These are phyloP conservation scores for Mucor lusitanicus DNA, from an alignment of 371 early-diverging fungal genomes.

Conservation along the genomic window DNA sequence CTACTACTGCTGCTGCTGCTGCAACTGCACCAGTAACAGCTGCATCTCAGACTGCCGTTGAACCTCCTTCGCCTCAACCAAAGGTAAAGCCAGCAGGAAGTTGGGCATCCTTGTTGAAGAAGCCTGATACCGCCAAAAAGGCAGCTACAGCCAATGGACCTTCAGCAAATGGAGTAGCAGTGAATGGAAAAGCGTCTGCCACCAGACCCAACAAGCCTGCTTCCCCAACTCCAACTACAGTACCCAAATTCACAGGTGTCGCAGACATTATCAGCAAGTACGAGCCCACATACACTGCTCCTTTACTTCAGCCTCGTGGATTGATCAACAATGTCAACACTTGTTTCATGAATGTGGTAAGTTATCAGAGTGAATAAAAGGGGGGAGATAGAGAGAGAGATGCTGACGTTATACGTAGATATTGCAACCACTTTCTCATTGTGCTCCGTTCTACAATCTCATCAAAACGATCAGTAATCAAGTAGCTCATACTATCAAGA, in stretches of 20 bases:
- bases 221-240: slow-evolving; percentile 17
- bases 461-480: slow-evolving; percentile 67
- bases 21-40: slow-evolving; percentile 13
- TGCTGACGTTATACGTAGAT: slow-evolving; percentile 43
- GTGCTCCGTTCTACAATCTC: slow-evolving; percentile 88
- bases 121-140: slow-evolving; percentile 27
- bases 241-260: slow-evolving; percentile 54
- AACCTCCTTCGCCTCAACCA: slow-evolving; percentile 40
- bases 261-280: slow-evolving; percentile 60
- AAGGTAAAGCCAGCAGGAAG: slow-evolving; percentile 31
- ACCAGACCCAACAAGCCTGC: slow-evolving; percentile 20
- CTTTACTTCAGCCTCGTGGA: slow-evolving; percentile 83
- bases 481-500: slow-evolving; percentile 72
- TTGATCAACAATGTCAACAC: slow-evolving; percentile 95
- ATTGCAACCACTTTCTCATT: slow-evolving; percentile 85
- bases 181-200: slow-evolving; percentile 11
- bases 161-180: slow-evolving; percentile 3
- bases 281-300: slow-evolving; percentile 50
- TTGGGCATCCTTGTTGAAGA: slow-evolving; percentile 67
- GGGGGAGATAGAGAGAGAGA: neutral
- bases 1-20: neutral
- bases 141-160: slow-evolving; percentile 15
- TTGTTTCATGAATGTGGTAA: slow-evolving; percentile 95
- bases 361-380: slow-evolving; percentile 3
- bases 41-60: slow-evolving; percentile 8